Conservation (phyloP, 2,329 filamentous ascomycete species). For the Fusarium devonianum region DNA sequence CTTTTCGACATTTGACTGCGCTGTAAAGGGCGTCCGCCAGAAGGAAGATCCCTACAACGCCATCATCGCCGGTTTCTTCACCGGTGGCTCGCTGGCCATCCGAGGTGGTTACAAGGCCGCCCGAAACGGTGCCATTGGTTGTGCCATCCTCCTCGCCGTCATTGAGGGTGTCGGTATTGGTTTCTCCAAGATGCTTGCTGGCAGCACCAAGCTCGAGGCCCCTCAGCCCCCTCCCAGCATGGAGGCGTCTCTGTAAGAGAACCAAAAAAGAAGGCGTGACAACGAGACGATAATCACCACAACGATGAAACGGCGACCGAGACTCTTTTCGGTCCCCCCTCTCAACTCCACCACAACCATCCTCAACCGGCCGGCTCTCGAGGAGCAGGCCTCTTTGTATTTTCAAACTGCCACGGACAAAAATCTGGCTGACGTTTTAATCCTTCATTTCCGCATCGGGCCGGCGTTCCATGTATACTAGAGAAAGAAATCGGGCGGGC, state of each 20-base stretch:
- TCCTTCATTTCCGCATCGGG: constrained; percentile 42
- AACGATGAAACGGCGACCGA: constrained; percentile 17
- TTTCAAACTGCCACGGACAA: constrained; percentile 31
- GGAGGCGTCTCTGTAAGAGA: constrained; percentile 41
- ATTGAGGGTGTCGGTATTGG: constrained; percentile 98
- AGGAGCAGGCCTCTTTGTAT: constrained; percentile 29
- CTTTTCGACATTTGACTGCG: constrained; percentile 96
- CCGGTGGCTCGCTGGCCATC: constrained; percentile 88
- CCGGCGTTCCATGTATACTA: constrained; percentile 48
- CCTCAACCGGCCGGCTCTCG: constrained; percentile 13
- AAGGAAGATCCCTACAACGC: constrained; percentile 99
- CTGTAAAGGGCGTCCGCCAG: constrained; percentile 90
- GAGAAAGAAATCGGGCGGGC: constrained; percentile 28
- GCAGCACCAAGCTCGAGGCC: constrained; percentile 82
- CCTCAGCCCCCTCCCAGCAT: constrained; percentile 45
- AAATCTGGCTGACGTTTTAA: constrained; percentile 34
- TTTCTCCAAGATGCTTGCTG: constrained; percentile 92
- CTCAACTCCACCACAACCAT: constrained; percentile 38
- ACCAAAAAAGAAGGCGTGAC: constrained; percentile 20
- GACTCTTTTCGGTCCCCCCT: constrained; percentile 30
- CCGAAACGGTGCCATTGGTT: constrained; percentile 94
- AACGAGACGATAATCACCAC: constrained; percentile 11
- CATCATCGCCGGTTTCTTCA: constrained; percentile 97
- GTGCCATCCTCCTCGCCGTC: constrained; percentile 90
- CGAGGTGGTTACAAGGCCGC: constrained; percentile 91